Base-by-base conservation (phyloP, 768 basidiomycete genomes). In the Auriscalpium vulgare region DNA sequence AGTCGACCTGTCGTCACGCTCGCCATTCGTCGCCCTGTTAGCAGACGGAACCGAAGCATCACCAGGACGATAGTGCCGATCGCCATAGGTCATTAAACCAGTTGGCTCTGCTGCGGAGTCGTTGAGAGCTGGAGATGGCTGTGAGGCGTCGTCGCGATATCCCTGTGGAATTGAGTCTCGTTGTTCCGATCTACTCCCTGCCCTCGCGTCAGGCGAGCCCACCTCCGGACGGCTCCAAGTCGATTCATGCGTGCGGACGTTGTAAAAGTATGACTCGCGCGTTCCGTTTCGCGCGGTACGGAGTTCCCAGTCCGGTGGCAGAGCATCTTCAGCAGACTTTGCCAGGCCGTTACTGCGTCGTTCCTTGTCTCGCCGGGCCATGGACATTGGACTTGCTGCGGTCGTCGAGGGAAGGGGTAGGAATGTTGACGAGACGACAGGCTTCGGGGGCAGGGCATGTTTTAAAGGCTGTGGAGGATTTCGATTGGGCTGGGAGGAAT, bases 371-470 rank as follows among this genome's bases (percentile, higher is more conserved):
- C 52, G 40, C 11, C 55, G 60, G 8, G 60, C 59, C 43, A 62
- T 54, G 34, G 58, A 62, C 60, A 62, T 62, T 14, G 60, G 60
- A 50, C 60, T 62, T 35, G 60, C 60, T 11, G 60, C 60, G 16
- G 60, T 62, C 29, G 60, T 62, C 21, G 60, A 62, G 48, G 60
- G 58, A 2, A 59, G 53, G 5, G 55, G 38, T 23, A 59, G 60
- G 37, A 62, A 56, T 5, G 60, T 51, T 9, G 57, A 55, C 37
- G 58, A 54, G 10, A 56, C 55, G 14, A 62, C 52, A 14, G 60
- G 60, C 48, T 62, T 62, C 8, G 60, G 55, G 44, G 60, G 60
- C 7, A 62, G 55, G 16, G 60, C 60, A n/a, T 62, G 60, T 3
- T 54, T 62, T 38, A 60, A 35, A 16, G 53, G 58, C 6, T 50